Conservation (phyloP, 441 rosid genomes). For the Pelargonium myrrhifolium region DNA sequence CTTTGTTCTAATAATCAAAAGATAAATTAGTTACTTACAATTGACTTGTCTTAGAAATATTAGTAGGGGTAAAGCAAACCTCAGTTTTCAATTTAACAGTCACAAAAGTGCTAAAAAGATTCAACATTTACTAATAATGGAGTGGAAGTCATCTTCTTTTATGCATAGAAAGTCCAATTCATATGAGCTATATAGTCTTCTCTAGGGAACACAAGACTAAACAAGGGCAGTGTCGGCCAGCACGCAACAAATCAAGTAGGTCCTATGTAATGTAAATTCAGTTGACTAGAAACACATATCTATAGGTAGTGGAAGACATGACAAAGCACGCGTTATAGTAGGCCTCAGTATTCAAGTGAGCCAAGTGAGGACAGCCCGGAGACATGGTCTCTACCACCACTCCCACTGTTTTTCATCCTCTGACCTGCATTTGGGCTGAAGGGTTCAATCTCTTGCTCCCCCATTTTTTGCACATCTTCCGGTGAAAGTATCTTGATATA, state of each 20-base stretch:
- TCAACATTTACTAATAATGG: not conserved
- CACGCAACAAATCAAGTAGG: not conserved
- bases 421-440: conserved; percentile 7
- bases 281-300: not conserved
- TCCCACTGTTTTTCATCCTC: conserved; percentile 6
- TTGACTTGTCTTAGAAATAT: too few relatives aligned
- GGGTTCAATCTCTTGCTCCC: conserved; percentile 7
- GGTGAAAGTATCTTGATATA: conserved; percentile 7
- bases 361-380: not conserved
- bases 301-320: not conserved
- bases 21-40: too few relatives aligned
- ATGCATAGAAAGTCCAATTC: not conserved
- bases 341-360: conserved; percentile 5
- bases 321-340: not conserved
- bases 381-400: not conserved
- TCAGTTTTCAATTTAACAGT: too few relatives aligned
- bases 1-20: too few relatives aligned
- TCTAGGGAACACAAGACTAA: not conserved
- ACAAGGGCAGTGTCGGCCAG: not conserved
- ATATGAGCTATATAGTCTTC: not conserved
- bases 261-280: not conserved
- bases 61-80: too few relatives aligned
- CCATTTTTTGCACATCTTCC: conserved; percentile 2
- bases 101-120: too few relatives aligned
- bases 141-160: not conserved